A percentile compares a stretch with the other conserved stretches of the same genome.
Conservation (phyloP, 306 rosid species). For the Castanospermum australe region DNA sequence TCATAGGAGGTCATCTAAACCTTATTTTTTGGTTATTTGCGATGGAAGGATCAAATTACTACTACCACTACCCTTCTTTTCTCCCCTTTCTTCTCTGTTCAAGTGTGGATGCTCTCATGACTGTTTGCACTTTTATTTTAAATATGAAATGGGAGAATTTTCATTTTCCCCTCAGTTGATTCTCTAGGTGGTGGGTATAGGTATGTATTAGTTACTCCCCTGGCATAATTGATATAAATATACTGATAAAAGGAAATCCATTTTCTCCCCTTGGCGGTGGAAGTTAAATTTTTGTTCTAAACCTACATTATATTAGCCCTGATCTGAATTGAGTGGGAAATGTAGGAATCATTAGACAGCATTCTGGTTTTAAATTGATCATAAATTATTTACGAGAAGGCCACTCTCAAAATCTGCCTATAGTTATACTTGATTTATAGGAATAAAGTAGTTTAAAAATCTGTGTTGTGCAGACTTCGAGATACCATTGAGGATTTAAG, state of each 20-base stretch:
- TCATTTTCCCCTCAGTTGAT: not conserved
- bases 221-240: slow-evolving; percentile 1
- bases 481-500: slow-evolving; percentile 91
- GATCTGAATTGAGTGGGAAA: not conserved
- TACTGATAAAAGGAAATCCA: slow-evolving; percentile 1
- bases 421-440: not conserved
- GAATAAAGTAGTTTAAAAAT: slow-evolving; percentile 17
- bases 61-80: not conserved
- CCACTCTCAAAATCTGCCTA: not conserved
- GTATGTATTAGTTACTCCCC: not conserved
- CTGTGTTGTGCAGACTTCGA: slow-evolving; percentile 62
- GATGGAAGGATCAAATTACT: slow-evolving; percentile 1
- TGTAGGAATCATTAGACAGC: slow-evolving; percentile 16
- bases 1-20: not conserved
- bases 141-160: not conserved
- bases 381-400: not conserved
- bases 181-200: not conserved
- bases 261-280: not conserved
- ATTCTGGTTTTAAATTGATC: not conserved
- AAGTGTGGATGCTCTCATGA: not conserved
- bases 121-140: slow-evolving; percentile 1
- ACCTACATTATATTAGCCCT: not conserved
- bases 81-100: not conserved
- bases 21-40: not conserved
- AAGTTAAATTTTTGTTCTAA: not conserved